phyloP scores from a whole-genome alignment of 2,329 filamentous ascomycete species.

The Penicillium sp. region DNA sequence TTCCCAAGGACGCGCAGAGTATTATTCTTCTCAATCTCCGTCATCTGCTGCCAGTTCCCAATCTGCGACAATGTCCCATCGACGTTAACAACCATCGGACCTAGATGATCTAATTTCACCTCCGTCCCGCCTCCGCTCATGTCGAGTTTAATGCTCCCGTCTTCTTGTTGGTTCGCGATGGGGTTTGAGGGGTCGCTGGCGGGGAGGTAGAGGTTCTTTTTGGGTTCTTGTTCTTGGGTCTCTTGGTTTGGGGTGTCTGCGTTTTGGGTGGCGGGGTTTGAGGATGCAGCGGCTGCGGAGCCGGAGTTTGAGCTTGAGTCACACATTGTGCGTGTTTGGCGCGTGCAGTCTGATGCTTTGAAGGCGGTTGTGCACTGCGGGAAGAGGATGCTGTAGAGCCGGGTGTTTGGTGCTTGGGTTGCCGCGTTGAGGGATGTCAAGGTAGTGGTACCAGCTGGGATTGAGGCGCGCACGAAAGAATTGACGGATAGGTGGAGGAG shows the following conservation, averaged over 20 bases:
- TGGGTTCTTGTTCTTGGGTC: constrained; percentile 11
- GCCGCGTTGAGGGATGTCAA: constrained; percentile 7
- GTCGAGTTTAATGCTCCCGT: constrained; percentile 76
- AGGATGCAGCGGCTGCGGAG: not conserved
- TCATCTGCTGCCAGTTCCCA: constrained; percentile 72
- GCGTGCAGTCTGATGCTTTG: constrained; percentile 10
- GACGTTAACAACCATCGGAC: constrained; percentile 71
- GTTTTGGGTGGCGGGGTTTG: not conserved
- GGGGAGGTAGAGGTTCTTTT: constrained; percentile 58
- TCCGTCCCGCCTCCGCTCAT: constrained; percentile 39
- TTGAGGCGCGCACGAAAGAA: constrained; percentile 23
- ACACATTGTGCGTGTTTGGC: constrained; percentile 26
- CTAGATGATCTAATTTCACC: constrained; percentile 66
- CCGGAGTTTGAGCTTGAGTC: constrained; percentile 5
- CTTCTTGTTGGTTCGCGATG: constrained; percentile 60
- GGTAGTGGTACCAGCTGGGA: constrained; percentile 4
- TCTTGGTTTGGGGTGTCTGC: not conserved
- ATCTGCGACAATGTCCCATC: constrained; percentile 72
- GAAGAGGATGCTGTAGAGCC: constrained; percentile 29
- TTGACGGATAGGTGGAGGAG: constrained; percentile 29
- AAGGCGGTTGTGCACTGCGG: constrained; percentile 26
- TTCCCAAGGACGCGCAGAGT: constrained; percentile 67
- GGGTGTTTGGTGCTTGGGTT: constrained; percentile 13
- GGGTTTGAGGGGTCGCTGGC: constrained; percentile 55
- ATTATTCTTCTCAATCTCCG: constrained; percentile 64